Evolutionary conservation across 306 rosid species (phyloP).

Genomic region (Trifolium fragiferum): DNA sequence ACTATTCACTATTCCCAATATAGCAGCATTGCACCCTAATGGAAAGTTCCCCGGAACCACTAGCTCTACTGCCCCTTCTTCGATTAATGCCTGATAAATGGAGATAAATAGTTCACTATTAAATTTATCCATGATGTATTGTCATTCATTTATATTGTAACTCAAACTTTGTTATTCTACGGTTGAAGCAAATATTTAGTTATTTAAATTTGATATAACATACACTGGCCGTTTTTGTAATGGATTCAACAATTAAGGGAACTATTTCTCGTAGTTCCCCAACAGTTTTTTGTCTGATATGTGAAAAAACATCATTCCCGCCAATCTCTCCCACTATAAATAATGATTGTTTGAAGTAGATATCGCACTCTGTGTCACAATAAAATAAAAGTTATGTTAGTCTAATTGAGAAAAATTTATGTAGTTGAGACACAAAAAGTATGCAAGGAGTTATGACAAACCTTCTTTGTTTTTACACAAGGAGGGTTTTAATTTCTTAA

Average conservation of each 20-base stretch:
- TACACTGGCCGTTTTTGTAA: background rate
- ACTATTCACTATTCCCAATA: conserved; percentile 36
- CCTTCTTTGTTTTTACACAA: conserved; percentile 39
- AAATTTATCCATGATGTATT: background rate
- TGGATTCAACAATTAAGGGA: background rate
- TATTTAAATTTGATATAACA: background rate
- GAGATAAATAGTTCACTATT: background rate
- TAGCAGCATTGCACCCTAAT: background rate
- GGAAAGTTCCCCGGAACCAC: background rate
- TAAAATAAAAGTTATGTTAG: background rate
- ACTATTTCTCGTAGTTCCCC: background rate
- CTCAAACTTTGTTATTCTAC: background rate
- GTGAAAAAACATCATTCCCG: background rate
- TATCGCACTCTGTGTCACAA: background rate
- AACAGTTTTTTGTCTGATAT: background rate
- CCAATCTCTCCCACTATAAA: conserved; percentile 20
- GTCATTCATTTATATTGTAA: background rate
- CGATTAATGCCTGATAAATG: background rate
- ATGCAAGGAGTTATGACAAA: background rate
- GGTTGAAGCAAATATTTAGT: background rate
- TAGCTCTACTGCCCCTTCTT: background rate
- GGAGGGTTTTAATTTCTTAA: conserved; percentile 41
- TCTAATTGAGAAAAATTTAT: background rate
- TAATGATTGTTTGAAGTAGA: background rate
- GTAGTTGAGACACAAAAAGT: background rate